Conservation (phyloP, 495 filamentous ascomycete genomes). For the Podospora conica region DNA sequence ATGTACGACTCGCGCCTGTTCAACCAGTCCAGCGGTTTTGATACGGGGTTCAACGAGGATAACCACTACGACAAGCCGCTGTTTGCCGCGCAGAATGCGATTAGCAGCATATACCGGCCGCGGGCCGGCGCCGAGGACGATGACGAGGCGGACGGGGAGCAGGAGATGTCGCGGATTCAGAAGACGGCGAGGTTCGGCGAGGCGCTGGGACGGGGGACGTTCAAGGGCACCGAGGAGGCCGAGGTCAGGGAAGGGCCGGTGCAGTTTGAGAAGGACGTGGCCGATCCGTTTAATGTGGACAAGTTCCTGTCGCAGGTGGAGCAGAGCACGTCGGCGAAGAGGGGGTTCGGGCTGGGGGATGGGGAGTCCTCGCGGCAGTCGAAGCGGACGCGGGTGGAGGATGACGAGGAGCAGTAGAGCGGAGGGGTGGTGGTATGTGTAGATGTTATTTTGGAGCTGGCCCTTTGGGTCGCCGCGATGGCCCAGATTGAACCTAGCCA, state of each 20-base stretch:
- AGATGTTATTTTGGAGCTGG: background rate
- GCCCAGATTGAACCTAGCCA: background rate
- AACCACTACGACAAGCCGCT: constrained; percentile 96
- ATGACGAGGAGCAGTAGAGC: constrained; percentile 47
- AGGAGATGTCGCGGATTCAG: constrained; percentile 80
- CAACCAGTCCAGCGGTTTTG: constrained; percentile 87
- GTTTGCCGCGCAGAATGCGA: constrained; percentile 94
- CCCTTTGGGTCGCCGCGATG: background rate
- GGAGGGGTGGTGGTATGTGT: background rate
- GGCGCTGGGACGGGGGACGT: constrained; percentile 80
- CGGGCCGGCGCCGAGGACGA: constrained; percentile 62
- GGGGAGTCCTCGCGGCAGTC: constrained; percentile 56
- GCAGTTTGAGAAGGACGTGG: constrained; percentile 91
- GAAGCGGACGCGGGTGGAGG: constrained; percentile 76
- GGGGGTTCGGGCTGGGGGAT: constrained; percentile 83
- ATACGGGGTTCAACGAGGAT: constrained; percentile 91
- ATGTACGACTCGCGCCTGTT: constrained; percentile 98
- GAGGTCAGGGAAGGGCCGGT: constrained; percentile 88
- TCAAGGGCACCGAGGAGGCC: constrained; percentile 81
- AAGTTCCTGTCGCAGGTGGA: constrained; percentile 80
- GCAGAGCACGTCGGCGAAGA: constrained; percentile 54
- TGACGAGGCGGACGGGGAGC: constrained; percentile 71
- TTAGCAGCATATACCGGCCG: constrained; percentile 90
- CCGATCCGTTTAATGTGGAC: constrained; percentile 88
- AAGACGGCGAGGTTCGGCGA: constrained; percentile 76